A percentile compares a stretch with the other conserved stretches of the same genome.
These are phyloP conservation scores for Botrytis byssoidea DNA, from an alignment of 2,329 filamentous ascomycete species.

Conservation along the genomic window DNA sequence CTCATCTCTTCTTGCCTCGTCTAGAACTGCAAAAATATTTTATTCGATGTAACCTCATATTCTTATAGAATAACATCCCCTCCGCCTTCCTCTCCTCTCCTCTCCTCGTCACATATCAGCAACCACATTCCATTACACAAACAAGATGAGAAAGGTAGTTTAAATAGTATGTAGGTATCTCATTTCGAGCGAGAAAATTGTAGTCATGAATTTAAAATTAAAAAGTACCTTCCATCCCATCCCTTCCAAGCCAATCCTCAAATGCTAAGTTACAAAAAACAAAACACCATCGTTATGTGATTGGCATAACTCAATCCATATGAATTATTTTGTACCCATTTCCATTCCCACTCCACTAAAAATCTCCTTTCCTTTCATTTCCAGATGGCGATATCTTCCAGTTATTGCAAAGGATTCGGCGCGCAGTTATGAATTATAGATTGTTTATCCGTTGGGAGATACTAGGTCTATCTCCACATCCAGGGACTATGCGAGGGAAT, in stretches of 20 bases:
- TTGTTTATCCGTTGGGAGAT: not conserved
- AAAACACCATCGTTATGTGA: conserved; percentile 3
- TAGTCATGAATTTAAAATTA: conserved; percentile 3
- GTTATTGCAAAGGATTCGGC: not conserved
- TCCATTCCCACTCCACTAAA: not conserved
- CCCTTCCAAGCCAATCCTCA: not conserved
- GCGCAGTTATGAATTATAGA: not conserved
- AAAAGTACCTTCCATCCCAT: not conserved
- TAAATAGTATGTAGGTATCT: not conserved
- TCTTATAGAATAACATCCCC: too few relatives aligned
- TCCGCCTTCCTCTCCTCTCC: too few relatives aligned
- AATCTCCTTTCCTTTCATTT: not conserved
- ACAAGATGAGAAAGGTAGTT: not conserved
- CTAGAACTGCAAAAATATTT: too few relatives aligned
- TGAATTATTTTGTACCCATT: conserved; percentile 4
- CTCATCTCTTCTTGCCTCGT: too few relatives aligned
- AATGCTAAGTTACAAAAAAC: not conserved
- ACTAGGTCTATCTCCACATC: not conserved
- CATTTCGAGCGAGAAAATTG: not conserved
- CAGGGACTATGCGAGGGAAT: not conserved
- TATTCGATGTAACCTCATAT: too few relatives aligned
- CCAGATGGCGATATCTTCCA: not conserved
- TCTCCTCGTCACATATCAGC: too few relatives aligned
- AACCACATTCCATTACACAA: too few relatives aligned
- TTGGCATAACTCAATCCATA: not conserved